Evolutionary conservation across 495 filamentous ascomycete genomes (phyloP).

Genomic region (Daldinia caldariorum): DNA sequence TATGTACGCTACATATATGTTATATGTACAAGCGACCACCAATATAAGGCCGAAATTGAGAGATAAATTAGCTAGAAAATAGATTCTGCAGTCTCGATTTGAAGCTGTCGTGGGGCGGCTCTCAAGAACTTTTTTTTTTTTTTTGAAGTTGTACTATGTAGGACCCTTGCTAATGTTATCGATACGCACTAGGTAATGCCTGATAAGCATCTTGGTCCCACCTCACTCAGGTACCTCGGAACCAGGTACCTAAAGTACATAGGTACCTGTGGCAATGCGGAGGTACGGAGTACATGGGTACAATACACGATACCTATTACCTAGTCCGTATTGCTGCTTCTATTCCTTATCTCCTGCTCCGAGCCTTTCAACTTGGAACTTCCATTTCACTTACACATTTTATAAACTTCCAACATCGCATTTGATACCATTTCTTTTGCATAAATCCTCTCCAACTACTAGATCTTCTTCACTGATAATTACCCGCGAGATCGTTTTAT

Average conservation of each 20-base stretch:
- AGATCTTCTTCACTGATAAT: not conserved
- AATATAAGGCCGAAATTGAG: not conserved
- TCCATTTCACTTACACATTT: not conserved
- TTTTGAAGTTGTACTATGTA: too few species aligned
- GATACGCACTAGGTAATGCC: constrained; percentile 2
- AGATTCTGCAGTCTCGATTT: constrained; percentile 1
- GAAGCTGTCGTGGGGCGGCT: constrained; percentile 29
- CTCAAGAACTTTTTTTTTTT: constrained; percentile 41
- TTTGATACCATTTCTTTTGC: not conserved
- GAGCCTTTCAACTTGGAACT: constrained; percentile 3
- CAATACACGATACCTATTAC: too few species aligned
- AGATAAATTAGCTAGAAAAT: not conserved
- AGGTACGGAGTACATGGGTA: too few species aligned
- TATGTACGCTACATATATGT: constrained; percentile 12
- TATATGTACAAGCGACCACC: not conserved
- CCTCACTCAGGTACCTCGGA: not conserved
- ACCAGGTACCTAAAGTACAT: not conserved
- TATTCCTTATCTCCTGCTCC: constrained; percentile 18
- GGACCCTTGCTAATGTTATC: constrained; percentile 34
- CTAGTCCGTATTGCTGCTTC: constrained; percentile 24
- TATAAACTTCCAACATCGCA: not conserved
- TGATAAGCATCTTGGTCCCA: constrained; percentile 20
- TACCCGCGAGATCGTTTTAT: not conserved
- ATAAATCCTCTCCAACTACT: not conserved
- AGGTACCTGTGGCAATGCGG: too few species aligned